Evolutionary conservation across 805 yeast species (phyloP).

Genomic region (Tetrapisispora pingtungensis): DNA sequence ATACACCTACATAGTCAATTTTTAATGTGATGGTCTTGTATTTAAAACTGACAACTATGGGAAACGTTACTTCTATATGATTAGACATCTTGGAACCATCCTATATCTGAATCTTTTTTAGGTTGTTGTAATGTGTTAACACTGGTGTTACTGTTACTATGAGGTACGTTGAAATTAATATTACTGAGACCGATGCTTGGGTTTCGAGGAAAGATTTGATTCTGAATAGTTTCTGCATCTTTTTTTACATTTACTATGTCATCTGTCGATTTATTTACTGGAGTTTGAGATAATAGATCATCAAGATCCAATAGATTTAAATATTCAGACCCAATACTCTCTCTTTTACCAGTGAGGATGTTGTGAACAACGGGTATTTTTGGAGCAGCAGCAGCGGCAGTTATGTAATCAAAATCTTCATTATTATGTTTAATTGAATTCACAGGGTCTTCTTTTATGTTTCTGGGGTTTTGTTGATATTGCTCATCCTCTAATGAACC

Average conservation of each 20-base stretch:
- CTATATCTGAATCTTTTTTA: not conserved
- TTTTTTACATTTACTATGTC: not conserved
- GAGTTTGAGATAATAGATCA: constrained; percentile 1
- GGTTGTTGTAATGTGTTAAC: not conserved
- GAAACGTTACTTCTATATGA: not conserved
- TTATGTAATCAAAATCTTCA: not conserved
- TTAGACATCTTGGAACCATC: not conserved
- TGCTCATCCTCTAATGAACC: not conserved
- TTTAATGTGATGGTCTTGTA: too few relatives aligned
- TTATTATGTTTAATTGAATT: not conserved
- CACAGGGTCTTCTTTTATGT: not conserved
- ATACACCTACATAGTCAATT: too few relatives aligned
- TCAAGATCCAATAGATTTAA: not conserved
- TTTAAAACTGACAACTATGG: not conserved
- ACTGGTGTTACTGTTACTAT: not conserved
- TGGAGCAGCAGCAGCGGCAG: constrained; percentile 2
- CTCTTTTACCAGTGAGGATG: not conserved
- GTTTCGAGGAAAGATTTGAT: not conserved
- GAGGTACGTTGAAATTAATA: not conserved
- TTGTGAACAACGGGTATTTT: not conserved
- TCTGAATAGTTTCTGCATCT: not conserved
- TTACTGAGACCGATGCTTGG: not conserved
- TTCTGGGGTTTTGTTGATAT: not conserved
- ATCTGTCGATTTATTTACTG: not conserved
- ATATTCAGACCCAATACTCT: not conserved